phyloP scores from a whole-genome alignment of 805 yeast species.

The Kazachstania bromeliacearum region DNA sequence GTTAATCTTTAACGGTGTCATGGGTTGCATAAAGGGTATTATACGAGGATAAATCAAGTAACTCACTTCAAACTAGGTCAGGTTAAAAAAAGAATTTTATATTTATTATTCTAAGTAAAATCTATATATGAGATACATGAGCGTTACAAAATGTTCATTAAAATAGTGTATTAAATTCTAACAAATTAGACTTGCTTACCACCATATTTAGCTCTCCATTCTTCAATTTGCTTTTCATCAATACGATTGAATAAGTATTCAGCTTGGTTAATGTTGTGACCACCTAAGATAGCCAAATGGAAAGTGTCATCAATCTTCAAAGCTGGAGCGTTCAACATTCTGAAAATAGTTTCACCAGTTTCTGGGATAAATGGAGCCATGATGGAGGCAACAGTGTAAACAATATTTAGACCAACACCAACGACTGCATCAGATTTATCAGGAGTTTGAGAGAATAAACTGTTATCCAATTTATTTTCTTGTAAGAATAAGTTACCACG shows the following conservation, averaged over 20 bases:
- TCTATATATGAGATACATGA: neutral
- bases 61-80: neutral
- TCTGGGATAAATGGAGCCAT: conserved; percentile 88
- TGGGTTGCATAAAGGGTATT: conserved; percentile 64
- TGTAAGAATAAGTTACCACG: conserved; percentile 94
- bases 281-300: conserved; percentile 56
- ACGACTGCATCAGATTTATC: conserved; percentile 84
- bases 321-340: conserved; percentile 75
- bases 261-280: conserved; percentile 85
- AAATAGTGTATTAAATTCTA: neutral
- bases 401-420: conserved; percentile 80
- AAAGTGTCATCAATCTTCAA: conserved; percentile 71
- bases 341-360: conserved; percentile 56
- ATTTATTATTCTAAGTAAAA: too few species aligned
- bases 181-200: conserved; percentile 45
- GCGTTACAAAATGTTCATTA: neutral
- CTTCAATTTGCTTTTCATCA: conserved; percentile 78
- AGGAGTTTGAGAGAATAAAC: conserved; percentile 65
- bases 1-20: conserved; percentile 69
- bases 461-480: conserved; percentile 90
- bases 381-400: conserved; percentile 76
- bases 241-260: conserved; percentile 87
- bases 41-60: conserved; percentile 23
- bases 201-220: conserved; percentile 81
- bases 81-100: too few species aligned